A percentile compares a stretch with the other conserved stretches of the same genome.
These are phyloP conservation scores for Sphaceloma murrayae DNA, from an alignment of 2,329 filamentous ascomycete genomes.

Conservation along the genomic window DNA sequence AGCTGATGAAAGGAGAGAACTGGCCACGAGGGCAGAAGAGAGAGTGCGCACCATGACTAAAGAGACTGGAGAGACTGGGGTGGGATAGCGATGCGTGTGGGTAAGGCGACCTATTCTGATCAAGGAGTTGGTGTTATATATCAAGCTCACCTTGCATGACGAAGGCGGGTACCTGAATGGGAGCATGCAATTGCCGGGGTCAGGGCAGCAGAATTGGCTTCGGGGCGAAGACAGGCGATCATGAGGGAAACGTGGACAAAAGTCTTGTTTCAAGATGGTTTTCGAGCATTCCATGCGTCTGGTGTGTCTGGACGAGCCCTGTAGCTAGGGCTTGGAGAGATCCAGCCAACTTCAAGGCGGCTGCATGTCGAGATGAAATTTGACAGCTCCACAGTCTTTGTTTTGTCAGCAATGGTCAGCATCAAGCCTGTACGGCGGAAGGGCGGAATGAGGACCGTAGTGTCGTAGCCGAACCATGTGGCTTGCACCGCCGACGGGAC, in stretches of 20 bases:
- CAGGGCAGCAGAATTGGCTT: background rate
- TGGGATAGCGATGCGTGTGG: background rate
- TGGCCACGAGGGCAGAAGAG: conserved; percentile 7
- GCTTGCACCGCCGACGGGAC: background rate
- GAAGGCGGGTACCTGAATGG: background rate
- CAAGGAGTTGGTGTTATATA: conserved; percentile 13
- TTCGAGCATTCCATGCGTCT: conserved; percentile 11
- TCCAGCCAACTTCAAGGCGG: background rate
- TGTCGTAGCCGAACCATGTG: background rate
- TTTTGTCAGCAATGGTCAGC: background rate
- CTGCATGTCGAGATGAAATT: background rate
- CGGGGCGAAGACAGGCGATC: conserved; percentile 1
- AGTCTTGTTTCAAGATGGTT: conserved; percentile 13
- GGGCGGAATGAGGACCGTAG: background rate
- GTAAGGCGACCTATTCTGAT: background rate
- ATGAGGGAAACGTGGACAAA: background rate
- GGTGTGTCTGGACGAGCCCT: conserved; percentile 9
- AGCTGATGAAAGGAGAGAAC: conserved; percentile 1
- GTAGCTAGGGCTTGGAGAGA: background rate
- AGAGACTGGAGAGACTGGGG: no score
- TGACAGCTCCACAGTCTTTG: conserved; percentile 3
- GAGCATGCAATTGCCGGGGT: conserved; percentile 3
- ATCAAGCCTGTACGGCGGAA: background rate
- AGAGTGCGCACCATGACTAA: conserved; percentile 4
- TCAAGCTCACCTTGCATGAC: conserved; percentile 10